phyloP scores from a whole-genome alignment of 176 grass and related monocot species.

The Dendrocalamus sinicus region DNA sequence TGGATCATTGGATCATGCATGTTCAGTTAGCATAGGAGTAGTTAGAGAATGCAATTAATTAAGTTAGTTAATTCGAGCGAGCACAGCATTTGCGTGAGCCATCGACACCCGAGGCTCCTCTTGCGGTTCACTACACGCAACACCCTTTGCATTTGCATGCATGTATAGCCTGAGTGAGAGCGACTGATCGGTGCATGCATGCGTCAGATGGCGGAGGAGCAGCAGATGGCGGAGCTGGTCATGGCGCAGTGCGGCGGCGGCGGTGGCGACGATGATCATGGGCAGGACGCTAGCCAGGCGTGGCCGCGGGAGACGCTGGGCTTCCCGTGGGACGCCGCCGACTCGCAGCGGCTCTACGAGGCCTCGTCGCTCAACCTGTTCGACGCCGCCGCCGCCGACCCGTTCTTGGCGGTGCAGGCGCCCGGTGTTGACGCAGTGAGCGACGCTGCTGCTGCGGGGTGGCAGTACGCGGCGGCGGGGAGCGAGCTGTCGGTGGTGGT shows the following conservation, averaged over 20 bases:
- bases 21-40: conserved; percentile 30
- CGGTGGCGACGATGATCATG: conserved; percentile 10
- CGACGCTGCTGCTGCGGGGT: conserved; percentile 26
- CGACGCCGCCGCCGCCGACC: conserved; percentile 48
- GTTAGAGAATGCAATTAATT: background rate
- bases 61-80: background rate
- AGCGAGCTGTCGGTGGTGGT: conserved; percentile 44
- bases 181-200: background rate
- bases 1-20: conserved; percentile 9
- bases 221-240: conserved; percentile 77
- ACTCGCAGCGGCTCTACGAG: conserved; percentile 52
- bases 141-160: conserved; percentile 53
- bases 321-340: conserved; percentile 60
- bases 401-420: conserved; percentile 44
- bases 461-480: conserved; percentile 34
- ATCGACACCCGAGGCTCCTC: conserved; percentile 11
- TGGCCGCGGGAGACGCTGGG: conserved; percentile 50
- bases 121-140: conserved; percentile 44
- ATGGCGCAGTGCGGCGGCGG: conserved; percentile 65
- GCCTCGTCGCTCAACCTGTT: conserved; percentile 46
- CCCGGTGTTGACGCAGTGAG: background rate
- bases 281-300: background rate
- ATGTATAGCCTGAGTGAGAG: background rate
- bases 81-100: conserved; percentile 49
- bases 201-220: conserved; percentile 73